Percentiles rank a stretch among this genome's conserved stretches.
These are phyloP conservation scores for Malus sieversii DNA, from an alignment of 306 rosid species.

Conservation along the genomic window DNA sequence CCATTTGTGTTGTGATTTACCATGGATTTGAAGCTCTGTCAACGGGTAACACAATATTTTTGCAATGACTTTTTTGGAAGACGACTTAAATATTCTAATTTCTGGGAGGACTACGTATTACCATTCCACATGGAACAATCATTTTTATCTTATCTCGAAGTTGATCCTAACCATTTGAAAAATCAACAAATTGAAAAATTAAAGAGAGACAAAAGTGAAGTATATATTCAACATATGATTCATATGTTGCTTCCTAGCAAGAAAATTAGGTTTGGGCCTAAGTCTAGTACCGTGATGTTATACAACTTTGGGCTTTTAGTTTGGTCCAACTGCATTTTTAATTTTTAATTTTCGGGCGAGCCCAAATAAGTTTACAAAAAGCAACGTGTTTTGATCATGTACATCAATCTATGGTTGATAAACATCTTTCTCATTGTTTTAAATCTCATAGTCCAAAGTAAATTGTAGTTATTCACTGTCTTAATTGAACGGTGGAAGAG, in stretches of 20 bases:
- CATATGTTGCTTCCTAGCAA: not conserved
- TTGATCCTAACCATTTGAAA: slow-evolving; percentile 28
- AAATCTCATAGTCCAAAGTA: too few species aligned
- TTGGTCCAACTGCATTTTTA: not conserved
- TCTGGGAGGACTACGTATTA: not conserved
- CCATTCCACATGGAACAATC: not conserved
- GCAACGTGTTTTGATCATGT: rapidly evolving
- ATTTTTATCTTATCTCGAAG: slow-evolving; percentile 42
- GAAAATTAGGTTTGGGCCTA: not conserved
- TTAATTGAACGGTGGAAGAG: too few species aligned
- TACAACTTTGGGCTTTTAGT: not conserved
- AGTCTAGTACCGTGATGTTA: not conserved
- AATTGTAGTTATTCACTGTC: too few species aligned
- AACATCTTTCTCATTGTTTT: too few species aligned
- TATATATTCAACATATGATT: too few species aligned
- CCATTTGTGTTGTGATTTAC: not conserved
- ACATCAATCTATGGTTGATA: too few species aligned
- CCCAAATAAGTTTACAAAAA: not conserved
- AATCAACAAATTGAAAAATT: not conserved
- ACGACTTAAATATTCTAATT: not conserved
- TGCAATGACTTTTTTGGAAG: not conserved
- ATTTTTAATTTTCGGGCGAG: too few species aligned
- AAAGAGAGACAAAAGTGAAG: not conserved
- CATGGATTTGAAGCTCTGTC: not conserved
- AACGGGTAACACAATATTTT: not conserved